These are phyloP conservation scores for Penicillium tannophilum DNA, from an alignment of 495 filamentous ascomycete species.

Conservation along the genomic window DNA sequence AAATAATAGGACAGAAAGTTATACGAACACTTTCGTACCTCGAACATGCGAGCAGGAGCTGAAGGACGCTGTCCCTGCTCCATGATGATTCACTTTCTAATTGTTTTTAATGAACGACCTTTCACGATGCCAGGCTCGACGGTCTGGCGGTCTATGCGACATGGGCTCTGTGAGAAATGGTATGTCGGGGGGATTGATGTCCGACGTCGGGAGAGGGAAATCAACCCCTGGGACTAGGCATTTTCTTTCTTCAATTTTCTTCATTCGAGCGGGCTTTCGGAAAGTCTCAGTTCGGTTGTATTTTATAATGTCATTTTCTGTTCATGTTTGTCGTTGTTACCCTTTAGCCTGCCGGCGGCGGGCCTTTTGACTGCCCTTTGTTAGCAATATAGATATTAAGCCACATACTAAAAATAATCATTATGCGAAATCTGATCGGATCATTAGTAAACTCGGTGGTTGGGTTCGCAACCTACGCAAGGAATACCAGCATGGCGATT, in stretches of 20 bases:
- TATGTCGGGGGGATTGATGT: conserved; percentile 10
- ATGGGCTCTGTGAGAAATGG: conserved; percentile 22
- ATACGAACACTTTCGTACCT: conserved; percentile 20
- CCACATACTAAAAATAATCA: conserved; percentile 30
- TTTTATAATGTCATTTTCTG: conserved; percentile 36
- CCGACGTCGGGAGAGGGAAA: not conserved
- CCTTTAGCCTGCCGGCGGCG: conserved; percentile 26
- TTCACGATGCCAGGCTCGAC: conserved; percentile 43
- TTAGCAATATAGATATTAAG: conserved; percentile 27
- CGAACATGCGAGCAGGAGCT: conserved; percentile 12
- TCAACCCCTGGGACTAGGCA: conserved; percentile 7
- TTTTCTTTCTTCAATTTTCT: conserved; percentile 11
- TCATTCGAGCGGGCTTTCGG: conserved; percentile 20
- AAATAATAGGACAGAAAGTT: conserved; percentile 14
- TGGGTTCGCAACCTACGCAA: conserved; percentile 8
- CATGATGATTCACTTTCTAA: conserved; percentile 32
- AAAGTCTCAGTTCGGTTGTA: conserved; percentile 26
- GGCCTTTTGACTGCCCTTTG: conserved; percentile 27
- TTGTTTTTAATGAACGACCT: conserved; percentile 52
- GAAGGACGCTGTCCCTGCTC: conserved; percentile 18
- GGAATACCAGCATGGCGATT: conserved; percentile 7
- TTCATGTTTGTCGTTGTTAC: conserved; percentile 38
- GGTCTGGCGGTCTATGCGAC: conserved; percentile 31
- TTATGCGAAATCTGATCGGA: conserved; percentile 10
- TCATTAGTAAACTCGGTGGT: conserved; percentile 5